Conservation (phyloP, 1,284 basidiomycete genomes). For the Coniophora puteana region DNA sequence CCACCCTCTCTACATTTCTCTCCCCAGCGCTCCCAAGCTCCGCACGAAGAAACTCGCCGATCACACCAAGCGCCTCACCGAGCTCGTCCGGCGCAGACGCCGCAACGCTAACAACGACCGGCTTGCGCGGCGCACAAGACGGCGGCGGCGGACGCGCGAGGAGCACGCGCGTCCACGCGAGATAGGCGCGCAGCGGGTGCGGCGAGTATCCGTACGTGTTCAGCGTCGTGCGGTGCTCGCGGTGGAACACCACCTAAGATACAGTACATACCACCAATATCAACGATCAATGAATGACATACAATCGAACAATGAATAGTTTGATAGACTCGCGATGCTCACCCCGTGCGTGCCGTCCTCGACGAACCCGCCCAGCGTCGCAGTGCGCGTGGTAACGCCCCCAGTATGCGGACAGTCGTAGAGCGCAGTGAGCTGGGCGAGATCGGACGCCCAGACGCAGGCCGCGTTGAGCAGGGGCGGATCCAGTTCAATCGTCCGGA, state of each 20-base stretch:
- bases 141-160: conserved; percentile 30
- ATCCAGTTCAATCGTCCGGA: conserved; percentile 42
- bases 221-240: conserved; percentile 48
- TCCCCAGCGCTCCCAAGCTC: conserved; percentile 22
- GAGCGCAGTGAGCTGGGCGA: conserved; percentile 55
- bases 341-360: conserved; percentile 63
- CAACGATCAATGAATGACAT: conserved; percentile 5
- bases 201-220: conserved; percentile 85
- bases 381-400: conserved; percentile 74
- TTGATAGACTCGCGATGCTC: too few relatives aligned
- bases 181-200: conserved; percentile 57
- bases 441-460: conserved; percentile 73
- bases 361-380: conserved; percentile 61
- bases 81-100: conserved; percentile 50
- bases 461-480: conserved; percentile 73
- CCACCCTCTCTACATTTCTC: conserved; percentile 53
- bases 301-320: neutral
- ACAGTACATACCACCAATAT: neutral
- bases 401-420: conserved; percentile 66
- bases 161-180: conserved; percentile 57
- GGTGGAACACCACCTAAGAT: conserved; percentile 65
- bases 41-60: conserved; percentile 51
- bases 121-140: too few relatives aligned
- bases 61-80: conserved; percentile 46
- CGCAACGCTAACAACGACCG: conserved; percentile 74